Evolutionary conservation across 768 basidiomycete genomes (phyloP).

Genomic region (Pholiota conissans): DNA sequence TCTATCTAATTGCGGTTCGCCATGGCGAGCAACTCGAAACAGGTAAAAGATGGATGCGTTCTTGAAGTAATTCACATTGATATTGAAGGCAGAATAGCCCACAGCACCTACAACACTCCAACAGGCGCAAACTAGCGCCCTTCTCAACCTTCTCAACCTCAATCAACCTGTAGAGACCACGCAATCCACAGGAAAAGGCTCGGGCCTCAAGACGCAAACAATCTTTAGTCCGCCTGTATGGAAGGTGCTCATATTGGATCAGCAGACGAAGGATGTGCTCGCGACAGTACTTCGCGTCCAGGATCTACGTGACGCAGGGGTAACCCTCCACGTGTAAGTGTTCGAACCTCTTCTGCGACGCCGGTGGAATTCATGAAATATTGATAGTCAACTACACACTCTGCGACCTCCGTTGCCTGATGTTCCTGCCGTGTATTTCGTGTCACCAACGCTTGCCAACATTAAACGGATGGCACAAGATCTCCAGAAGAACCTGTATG

Average conservation of each 20-base stretch:
- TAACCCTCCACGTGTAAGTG: constrained; percentile 95
- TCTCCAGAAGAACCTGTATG: constrained; percentile 85
- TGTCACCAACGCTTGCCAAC: constrained; percentile 86
- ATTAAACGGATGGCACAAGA: constrained; percentile 92
- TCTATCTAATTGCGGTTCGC: constrained; percentile 4
- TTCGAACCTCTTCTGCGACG: not conserved
- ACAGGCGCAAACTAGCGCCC: constrained; percentile 82
- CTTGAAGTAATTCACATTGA: constrained; percentile 1
- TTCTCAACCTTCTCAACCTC: constrained; percentile 85
- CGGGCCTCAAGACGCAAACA: constrained; percentile 50
- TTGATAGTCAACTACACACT: constrained; percentile 83
- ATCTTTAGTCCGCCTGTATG: constrained; percentile 79
- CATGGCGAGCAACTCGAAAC: constrained; percentile 36
- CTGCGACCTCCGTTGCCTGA: constrained; percentile 87
- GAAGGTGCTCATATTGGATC: constrained; percentile 96
- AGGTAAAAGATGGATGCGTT: constrained; percentile 24
- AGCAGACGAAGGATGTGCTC: constrained; percentile 93
- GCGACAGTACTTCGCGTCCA: constrained; percentile 95
- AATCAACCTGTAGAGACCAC: constrained; percentile 57
- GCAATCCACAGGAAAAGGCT: constrained; percentile 32
- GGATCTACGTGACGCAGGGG: constrained; percentile 94
- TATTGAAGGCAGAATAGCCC: constrained; percentile 22
- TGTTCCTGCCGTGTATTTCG: constrained; percentile 97
- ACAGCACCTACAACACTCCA: constrained; percentile 66
- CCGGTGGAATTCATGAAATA: constrained; percentile 1